A percentile compares a stretch with the other conserved stretches of the same genome.
Evolutionary conservation across 768 basidiomycete genomes (phyloP).

Genomic region (Pleurotus cornucopiae): DNA sequence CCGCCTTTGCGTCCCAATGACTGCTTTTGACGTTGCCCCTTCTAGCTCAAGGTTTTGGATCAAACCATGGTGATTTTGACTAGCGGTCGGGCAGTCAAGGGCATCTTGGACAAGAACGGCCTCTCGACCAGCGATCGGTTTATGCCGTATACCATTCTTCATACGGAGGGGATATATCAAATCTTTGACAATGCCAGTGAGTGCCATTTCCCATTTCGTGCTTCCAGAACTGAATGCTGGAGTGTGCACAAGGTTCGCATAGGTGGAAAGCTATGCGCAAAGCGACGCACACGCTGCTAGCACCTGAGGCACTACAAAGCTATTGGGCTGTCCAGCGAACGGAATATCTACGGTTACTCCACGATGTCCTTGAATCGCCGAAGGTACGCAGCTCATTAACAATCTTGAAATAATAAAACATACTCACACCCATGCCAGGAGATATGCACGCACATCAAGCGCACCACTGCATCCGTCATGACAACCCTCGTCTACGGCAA

Average conservation of each 20-base stretch:
- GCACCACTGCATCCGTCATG: conserved; percentile 11
- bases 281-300: conserved; percentile 15
- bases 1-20: neutral
- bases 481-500: conserved; percentile 12
- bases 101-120: conserved; percentile 23
- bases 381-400: conserved; percentile 13
- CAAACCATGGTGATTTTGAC: conserved; percentile 20
- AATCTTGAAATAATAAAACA: conserved; percentile 7
- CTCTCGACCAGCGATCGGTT: conserved; percentile 21
- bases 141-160: conserved; percentile 16
- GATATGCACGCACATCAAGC: conserved; percentile 6
- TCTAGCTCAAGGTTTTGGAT: conserved; percentile 19
- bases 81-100: conserved; percentile 16
- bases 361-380: conserved; percentile 23
- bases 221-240: neutral
- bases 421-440: neutral
- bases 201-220: neutral
- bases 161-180: conserved; percentile 15
- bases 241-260: neutral
- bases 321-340: conserved; percentile 20
- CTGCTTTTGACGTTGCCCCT: neutral
- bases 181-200: conserved; percentile 11
- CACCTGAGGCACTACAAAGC: conserved; percentile 12
- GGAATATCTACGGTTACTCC: conserved; percentile 23
- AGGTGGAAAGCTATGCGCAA: conserved; percentile 12